Conservation (phyloP, 2,329 filamentous ascomycete genomes). For the Lanzia echinophila region DNA sequence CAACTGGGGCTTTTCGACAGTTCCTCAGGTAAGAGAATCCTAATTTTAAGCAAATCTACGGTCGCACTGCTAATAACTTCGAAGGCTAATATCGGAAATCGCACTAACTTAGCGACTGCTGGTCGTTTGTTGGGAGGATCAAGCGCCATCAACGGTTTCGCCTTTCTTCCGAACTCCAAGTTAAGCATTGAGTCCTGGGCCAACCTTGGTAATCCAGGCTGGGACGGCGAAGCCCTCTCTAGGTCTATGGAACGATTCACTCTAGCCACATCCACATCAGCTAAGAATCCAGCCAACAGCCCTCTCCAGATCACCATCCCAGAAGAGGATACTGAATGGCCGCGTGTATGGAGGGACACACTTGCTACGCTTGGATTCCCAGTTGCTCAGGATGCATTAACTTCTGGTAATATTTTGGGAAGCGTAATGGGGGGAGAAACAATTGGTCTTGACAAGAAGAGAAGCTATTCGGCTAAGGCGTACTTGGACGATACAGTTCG, state of each 20-base stretch:
- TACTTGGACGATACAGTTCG: constrained; percentile 1
- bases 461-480: neutral
- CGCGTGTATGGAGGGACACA: neutral
- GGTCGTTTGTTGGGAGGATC: constrained; percentile 33
- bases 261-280: neutral
- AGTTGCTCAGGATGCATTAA: neutral
- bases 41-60: neutral
- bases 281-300: neutral
- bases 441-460: constrained; percentile 2
- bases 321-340: constrained; percentile 1
- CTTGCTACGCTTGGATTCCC: neutral
- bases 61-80: neutral
- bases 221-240: constrained; percentile 20
- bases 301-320: neutral
- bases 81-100: neutral
- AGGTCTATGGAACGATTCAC: neutral
- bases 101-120: constrained; percentile 12
- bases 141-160: constrained; percentile 32
- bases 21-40: constrained; percentile 2
- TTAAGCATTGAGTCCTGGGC: constrained; percentile 35
- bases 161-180: constrained; percentile 17
- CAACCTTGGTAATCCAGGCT: constrained; percentile 22
- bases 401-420: neutral
- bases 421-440: neutral
- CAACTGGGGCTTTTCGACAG: constrained; percentile 10